Percentiles rank a stretch among this genome's conserved stretches.
These are phyloP conservation scores for Streptanthus diversifolius DNA, from an alignment of 345 rosid genomes.

Conservation along the genomic window DNA sequence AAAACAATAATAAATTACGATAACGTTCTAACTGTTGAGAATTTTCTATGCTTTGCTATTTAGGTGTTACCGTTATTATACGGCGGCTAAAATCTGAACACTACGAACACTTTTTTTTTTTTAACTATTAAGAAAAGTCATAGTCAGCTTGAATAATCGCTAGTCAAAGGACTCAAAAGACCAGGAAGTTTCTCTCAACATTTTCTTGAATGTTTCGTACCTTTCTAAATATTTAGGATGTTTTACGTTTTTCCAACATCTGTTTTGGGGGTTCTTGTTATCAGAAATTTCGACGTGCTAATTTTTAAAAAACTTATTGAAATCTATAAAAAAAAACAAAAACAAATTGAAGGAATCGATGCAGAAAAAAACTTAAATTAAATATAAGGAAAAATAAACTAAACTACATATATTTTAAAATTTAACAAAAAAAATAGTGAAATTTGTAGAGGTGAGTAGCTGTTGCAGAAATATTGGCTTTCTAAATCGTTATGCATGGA, in stretches of 20 bases:
- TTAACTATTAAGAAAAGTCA: not conserved
- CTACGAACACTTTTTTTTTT: not conserved
- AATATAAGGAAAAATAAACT: not conserved
- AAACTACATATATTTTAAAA: not conserved
- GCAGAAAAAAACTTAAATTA: not conserved
- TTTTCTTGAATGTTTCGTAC: not conserved
- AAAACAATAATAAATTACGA: not conserved
- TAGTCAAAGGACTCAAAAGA: slow-evolving; percentile 13
- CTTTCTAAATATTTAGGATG: not conserved
- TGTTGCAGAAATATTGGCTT: not conserved
- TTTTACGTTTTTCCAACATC: not conserved
- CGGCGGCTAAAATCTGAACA: not conserved
- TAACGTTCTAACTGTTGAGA: not conserved
- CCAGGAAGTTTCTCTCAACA: slow-evolving; percentile 9
- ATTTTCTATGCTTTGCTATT: not conserved
- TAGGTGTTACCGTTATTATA: slow-evolving; percentile 16
- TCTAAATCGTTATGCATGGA: not conserved
- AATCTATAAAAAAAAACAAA: not conserved
- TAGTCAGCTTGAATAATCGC: slow-evolving; percentile 10
- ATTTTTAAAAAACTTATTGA: not conserved
- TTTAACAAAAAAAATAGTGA: not conserved
- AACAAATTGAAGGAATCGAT: not conserved
- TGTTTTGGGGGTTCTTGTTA: not conserved
- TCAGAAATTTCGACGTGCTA: not conserved
- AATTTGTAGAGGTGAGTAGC: not conserved